Conservation (phyloP, 140 eudicot genomes). For the Bidens hawaiensis region DNA sequence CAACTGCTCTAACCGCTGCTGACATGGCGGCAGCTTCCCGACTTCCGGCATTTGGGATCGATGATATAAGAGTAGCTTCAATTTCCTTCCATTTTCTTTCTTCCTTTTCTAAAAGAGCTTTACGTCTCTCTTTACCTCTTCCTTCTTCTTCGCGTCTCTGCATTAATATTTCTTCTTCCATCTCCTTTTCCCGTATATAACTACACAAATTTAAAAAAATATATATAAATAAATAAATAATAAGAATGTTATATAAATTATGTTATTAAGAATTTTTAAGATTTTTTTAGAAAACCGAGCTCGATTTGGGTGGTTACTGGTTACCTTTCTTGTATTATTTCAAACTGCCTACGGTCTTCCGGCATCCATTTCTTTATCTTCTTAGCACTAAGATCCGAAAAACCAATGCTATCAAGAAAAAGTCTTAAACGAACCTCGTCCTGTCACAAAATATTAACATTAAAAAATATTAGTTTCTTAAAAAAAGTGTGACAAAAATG, state of each 20-base stretch:
- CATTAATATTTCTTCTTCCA: slow-evolving; percentile 97
- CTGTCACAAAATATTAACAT: slow-evolving; percentile 35
- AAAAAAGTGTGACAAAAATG: background rate
- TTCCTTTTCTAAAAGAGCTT: slow-evolving; percentile 93
- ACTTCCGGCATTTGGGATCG: slow-evolving; percentile 94
- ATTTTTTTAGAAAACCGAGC: background rate
- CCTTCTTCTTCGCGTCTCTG: slow-evolving; percentile 99
- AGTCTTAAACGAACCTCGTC: slow-evolving; percentile 95
- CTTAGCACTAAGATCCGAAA: slow-evolving; percentile 91
- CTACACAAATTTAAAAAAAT: slow-evolving; percentile 32
- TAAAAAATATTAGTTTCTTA: background rate
- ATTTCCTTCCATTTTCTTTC: slow-evolving; percentile 99
- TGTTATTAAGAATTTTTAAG: no score
- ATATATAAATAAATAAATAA: no score
- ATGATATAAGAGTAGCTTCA: slow-evolving; percentile 90
- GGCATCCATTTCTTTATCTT: slow-evolving; percentile 98
- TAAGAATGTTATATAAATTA: background rate
- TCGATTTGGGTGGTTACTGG: background rate
- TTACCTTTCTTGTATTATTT: slow-evolving; percentile 96
- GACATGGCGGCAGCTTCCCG: slow-evolving; percentile 99
- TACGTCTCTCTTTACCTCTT: slow-evolving; percentile 92
- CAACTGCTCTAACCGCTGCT: slow-evolving; percentile 97
- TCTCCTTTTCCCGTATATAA: slow-evolving; percentile 91
- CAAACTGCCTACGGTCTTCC: slow-evolving; percentile 96
- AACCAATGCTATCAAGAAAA: slow-evolving; percentile 95